A percentile compares a stretch with the other conserved stretches of the same genome.
These are phyloP conservation scores for Botrytis deweyae DNA, from an alignment of 2,329 filamentous ascomycete species.

Conservation along the genomic window DNA sequence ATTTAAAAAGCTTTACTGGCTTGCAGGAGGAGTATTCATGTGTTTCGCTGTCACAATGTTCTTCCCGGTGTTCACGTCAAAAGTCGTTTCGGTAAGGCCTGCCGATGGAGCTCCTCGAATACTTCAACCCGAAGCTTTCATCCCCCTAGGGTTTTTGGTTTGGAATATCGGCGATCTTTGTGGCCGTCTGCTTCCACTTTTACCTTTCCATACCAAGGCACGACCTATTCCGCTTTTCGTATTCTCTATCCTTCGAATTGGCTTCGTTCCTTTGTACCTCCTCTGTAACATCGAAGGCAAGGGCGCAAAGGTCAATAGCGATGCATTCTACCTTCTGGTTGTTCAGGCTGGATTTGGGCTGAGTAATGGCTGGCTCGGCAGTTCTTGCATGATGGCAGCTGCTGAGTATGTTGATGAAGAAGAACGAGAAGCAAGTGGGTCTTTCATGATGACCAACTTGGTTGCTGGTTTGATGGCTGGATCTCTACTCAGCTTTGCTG, in stretches of 20 bases:
- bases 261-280: slow-evolving; percentile 80
- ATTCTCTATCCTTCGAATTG: slow-evolving; percentile 61
- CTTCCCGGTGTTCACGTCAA: slow-evolving; percentile 86
- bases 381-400: slow-evolving; percentile 88
- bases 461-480: slow-evolving; percentile 79
- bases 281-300: slow-evolving; percentile 83
- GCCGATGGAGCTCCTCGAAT: slow-evolving; percentile 51
- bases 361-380: slow-evolving; percentile 83
- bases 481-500: slow-evolving; percentile 85
- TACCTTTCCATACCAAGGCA: slow-evolving; percentile 56
- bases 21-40: slow-evolving; percentile 72
- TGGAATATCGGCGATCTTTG: slow-evolving; percentile 89
- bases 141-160: slow-evolving; percentile 84
- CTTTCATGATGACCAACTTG: slow-evolving; percentile 92
- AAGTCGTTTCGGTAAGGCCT: slow-evolving; percentile 54
- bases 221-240: slow-evolving; percentile 67
- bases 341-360: slow-evolving; percentile 83
- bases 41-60: slow-evolving; percentile 89
- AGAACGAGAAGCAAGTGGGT: slow-evolving; percentile 84
- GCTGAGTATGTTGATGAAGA: slow-evolving; percentile 76
- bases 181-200: slow-evolving; percentile 68
- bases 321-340: slow-evolving; percentile 81
- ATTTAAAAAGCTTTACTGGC: slow-evolving; percentile 75
- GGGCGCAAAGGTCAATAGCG: slow-evolving; percentile 73
- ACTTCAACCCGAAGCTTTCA: slow-evolving; percentile 74